A percentile compares a stretch with the other conserved stretches of the same genome.
Evolutionary conservation across 139 green algal species (phyloP).

Genomic region (Eudorina sp.): DNA sequence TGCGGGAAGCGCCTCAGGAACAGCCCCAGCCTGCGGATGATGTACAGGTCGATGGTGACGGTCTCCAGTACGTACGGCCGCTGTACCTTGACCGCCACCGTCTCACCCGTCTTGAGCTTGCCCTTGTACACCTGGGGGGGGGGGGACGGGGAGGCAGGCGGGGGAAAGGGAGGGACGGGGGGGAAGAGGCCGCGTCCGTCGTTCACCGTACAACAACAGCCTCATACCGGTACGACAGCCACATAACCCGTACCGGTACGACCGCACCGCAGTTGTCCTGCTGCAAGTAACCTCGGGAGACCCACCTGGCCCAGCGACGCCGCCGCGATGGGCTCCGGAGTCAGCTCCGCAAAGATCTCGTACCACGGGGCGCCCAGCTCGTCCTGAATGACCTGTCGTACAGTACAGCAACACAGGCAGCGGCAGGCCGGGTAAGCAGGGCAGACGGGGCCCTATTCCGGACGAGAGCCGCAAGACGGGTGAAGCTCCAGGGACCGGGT

Average conservation of each 20-base stretch:
- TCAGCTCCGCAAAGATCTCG: constrained; percentile 90
- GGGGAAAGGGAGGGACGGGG: no score
- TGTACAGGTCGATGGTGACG: constrained; percentile 96
- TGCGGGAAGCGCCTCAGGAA: constrained; percentile 63
- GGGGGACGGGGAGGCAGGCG: no score
- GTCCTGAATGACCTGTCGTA: constrained; percentile 75
- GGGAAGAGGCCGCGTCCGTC: no score
- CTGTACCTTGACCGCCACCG: constrained; percentile 98
- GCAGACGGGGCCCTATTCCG: no score
- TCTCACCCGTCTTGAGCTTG: constrained; percentile 81
- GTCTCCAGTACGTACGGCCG: constrained; percentile 94
- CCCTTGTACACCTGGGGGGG: constrained; percentile 83
- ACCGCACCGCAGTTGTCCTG: no score
- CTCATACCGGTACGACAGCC: no score
- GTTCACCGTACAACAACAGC: no score
- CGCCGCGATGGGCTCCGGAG: constrained; percentile 91
- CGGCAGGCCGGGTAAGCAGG: neutral
- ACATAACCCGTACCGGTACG: no score
- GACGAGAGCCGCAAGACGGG: no score
- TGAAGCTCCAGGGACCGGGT: no score
- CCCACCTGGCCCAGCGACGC: constrained; percentile 90
- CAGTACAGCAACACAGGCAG: neutral
- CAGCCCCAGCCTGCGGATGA: constrained; percentile 85
- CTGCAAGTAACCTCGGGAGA: no score
- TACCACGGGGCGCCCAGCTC: constrained; percentile 91